A percentile compares a stretch with the other conserved stretches of the same genome.
Conservation (phyloP, 202 grass and related monocot genomes). For the Dendrocalamus latiflorus region DNA sequence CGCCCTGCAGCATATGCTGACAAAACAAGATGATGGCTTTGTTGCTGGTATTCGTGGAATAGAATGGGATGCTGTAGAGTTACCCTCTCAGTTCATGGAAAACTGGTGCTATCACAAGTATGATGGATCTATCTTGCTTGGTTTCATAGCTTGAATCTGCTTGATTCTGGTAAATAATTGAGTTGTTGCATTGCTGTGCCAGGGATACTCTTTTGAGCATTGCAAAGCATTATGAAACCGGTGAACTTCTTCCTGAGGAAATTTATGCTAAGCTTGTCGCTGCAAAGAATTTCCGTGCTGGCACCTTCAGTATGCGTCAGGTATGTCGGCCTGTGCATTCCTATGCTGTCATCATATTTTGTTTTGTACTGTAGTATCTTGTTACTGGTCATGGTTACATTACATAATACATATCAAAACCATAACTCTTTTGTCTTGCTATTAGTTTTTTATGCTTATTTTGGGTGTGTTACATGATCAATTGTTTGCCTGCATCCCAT, state of each 20-base stretch:
- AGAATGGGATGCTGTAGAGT: too few species aligned
- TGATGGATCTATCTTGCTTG: conserved; percentile 2
- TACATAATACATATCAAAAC: background rate
- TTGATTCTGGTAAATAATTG: background rate
- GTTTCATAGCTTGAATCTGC: conserved; percentile 8
- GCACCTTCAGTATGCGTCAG: conserved; percentile 84
- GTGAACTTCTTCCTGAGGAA: conserved; percentile 85
- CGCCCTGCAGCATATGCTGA: conserved; percentile 99
- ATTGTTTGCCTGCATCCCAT: background rate
- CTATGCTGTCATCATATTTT: background rate
- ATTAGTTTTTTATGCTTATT: background rate
- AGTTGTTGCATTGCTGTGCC: conserved; percentile 19
- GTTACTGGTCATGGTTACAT: background rate
- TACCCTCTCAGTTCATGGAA: too few species aligned
- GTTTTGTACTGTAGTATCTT: background rate
- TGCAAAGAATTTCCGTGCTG: conserved; percentile 98
- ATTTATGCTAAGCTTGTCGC: conserved; percentile 89
- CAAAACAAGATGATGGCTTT: conserved; percentile 88
- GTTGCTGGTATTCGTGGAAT: conserved; percentile 93
- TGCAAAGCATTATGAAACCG: conserved; percentile 93
- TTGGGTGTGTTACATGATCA: background rate
- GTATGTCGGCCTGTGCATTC: conserved; percentile 16
- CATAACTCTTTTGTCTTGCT: background rate
- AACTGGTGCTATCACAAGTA: conserved; percentile 99
- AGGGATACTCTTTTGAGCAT: conserved; percentile 95